These are phyloP conservation scores for Sequoia sempervirens DNA, from an alignment of 75 land plant genomes.

Conservation along the genomic window DNA sequence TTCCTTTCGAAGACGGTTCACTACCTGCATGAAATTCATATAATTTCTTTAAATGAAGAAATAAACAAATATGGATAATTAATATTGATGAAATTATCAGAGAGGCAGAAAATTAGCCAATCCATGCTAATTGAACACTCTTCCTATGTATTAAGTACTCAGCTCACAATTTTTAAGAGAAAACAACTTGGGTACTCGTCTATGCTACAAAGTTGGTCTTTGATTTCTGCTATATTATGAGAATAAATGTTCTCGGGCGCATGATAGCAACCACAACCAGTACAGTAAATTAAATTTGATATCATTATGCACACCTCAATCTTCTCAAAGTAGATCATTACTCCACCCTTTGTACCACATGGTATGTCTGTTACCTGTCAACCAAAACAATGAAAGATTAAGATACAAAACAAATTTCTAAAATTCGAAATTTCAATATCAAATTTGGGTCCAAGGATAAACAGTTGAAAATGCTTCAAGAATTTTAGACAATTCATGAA, in stretches of 20 bases:
- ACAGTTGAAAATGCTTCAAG: not conserved
- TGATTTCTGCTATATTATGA: not conserved
- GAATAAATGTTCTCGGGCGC: not conserved
- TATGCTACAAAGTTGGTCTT: not conserved
- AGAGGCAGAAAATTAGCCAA: not conserved
- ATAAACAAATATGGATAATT: not conserved
- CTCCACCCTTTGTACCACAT: slow-evolving; percentile 98
- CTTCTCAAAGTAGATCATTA: slow-evolving; percentile 90
- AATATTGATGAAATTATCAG: not conserved
- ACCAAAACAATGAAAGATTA: not conserved
- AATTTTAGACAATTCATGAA: not conserved
- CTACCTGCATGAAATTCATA: slow-evolving; percentile 51
- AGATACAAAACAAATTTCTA: not conserved
- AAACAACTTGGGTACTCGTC: not conserved
- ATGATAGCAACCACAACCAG: not conserved
- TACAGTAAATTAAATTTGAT: not conserved
- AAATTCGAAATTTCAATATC: not conserved
- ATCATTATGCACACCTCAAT: slow-evolving; percentile 54
- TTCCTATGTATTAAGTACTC: not conserved
- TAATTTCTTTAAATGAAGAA: not conserved
- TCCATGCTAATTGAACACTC: not conserved
- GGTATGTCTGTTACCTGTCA: slow-evolving; percentile 83
- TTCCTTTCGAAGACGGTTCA: slow-evolving; percentile 79
- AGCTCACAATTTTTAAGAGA: not conserved
- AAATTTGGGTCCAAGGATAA: not conserved